phyloP scores from a whole-genome alignment of 495 filamentous ascomycete species.

The Penicillium parvum region DNA sequence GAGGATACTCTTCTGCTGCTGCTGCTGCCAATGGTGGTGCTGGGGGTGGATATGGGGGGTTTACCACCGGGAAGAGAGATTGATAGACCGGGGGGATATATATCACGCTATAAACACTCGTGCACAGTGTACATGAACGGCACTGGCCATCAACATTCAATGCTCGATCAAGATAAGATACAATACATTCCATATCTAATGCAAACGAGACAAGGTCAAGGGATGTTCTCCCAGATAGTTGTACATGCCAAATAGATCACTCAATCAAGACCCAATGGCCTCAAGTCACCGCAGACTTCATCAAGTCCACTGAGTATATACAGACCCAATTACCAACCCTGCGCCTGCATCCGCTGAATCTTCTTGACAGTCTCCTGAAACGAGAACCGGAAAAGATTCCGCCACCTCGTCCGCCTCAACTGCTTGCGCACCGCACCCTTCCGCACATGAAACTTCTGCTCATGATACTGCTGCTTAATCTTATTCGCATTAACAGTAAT shows the following conservation, averaged over 20 bases:
- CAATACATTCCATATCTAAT: constrained; percentile 26
- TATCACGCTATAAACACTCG: constrained; percentile 2
- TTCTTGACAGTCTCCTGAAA: constrained; percentile 38
- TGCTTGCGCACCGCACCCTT: constrained; percentile 38
- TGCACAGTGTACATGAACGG: constrained; percentile 10
- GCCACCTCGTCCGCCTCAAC: constrained; percentile 33
- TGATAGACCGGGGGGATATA: constrained; percentile 23
- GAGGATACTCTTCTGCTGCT: constrained; percentile 36
- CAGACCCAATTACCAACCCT: constrained; percentile 38
- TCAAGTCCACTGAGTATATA: constrained; percentile 19
- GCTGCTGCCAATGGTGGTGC: constrained; percentile 12
- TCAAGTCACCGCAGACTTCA: background rate
- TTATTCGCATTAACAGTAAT: constrained; percentile 22
- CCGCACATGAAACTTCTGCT: constrained; percentile 37
- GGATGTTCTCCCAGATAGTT: constrained; percentile 12
- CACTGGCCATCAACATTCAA: constrained; percentile 1
- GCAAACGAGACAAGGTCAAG: constrained; percentile 11
- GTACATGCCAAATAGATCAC: constrained; percentile 15
- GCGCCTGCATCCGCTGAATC: constrained; percentile 43
- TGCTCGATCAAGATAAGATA: constrained; percentile 1
- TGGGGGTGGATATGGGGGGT: constrained; percentile 42
- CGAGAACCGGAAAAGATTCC: constrained; percentile 42
- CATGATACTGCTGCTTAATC: constrained; percentile 18
- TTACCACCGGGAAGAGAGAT: constrained; percentile 50
- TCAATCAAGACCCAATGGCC: background rate